Evolutionary conservation across 306 rosid species (phyloP), one percentile per base, ranked within the genome.

Genomic region (Corylus heterophylla): DNA sequence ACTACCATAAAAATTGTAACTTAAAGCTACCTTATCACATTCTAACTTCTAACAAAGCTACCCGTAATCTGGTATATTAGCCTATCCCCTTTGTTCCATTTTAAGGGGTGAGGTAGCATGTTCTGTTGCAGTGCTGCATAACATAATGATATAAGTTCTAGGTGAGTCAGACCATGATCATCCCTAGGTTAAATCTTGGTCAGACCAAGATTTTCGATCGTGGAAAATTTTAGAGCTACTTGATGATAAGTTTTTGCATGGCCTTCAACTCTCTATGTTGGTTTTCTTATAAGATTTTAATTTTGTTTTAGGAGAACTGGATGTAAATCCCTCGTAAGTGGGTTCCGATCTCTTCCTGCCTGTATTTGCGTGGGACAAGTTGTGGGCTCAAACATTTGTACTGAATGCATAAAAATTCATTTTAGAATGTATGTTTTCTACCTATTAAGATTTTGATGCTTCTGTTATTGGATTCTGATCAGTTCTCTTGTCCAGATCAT

Each of bases 401-500:
- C 50, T 67, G 29, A 42, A 67, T 67, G 51, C 71, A 39, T 67
- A 39, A 67, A 22, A 62, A 27, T 67, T 31, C 1, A 17, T 67
- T 18, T 67, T 39, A 48, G n/a, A 42, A 67, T 37, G 49, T 42
- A 18, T 67, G 72, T 39, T 17, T 68, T n/a, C 72, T 39, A 68
- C 29, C 27, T n/a, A 29, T 20, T 70, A 11, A 39, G 61, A 56
- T 39, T 27, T 12, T 16, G 25, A 74, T 68, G 31, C 31, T 13
- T 61, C 48, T 72, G 52, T 8, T 12, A 56, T n/a, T 74, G 51
- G 49, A 42, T 37, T 84, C 80, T 85, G 79, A 87, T 79, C 49
- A n/a, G 39, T 58, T 35, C 56, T 71, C n/a, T 52, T 5, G 81
- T 88, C 81, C 88, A 96, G 99, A 96, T 96, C 68, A 96, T 96